Percentiles rank a stretch among this genome's conserved stretches.
These are phyloP conservation scores for Annulohypoxylon truncatum DNA, from an alignment of 2,329 filamentous ascomycete genomes.

Conservation along the genomic window DNA sequence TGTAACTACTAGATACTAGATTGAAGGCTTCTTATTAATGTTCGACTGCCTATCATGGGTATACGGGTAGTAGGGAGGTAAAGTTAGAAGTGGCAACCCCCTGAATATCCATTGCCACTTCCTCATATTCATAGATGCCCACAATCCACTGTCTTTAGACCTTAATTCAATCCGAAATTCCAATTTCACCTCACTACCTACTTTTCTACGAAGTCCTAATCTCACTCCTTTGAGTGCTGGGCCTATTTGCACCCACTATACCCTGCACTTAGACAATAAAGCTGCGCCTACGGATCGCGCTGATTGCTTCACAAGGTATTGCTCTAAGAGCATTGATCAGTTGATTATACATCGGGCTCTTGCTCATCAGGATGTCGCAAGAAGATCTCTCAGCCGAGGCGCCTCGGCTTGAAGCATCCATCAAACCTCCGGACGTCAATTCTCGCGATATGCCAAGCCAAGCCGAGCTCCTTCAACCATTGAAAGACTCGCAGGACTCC, in stretches of 20 bases:
- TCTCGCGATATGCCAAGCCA: slow-evolving; percentile 18
- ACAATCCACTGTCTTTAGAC: background rate
- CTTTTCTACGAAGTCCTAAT: no score
- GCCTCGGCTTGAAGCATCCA: background rate
- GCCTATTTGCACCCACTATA: background rate
- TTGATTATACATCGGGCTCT: background rate
- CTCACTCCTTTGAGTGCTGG: background rate
- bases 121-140: background rate
- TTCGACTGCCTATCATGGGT: no score
- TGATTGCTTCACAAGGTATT: background rate
- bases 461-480: slow-evolving; percentile 21
- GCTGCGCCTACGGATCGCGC: background rate
- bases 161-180: no score
- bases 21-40: no score
- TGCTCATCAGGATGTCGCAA: slow-evolving; percentile 3
- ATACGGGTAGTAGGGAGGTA: no score
- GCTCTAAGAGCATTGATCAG: background rate
- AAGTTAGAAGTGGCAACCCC: background rate
- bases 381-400: background rate
- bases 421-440: background rate
- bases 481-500: slow-evolving; percentile 32
- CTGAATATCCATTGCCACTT: background rate
- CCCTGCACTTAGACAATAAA: background rate
- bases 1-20: no score
- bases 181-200: background rate